Base-by-base conservation (phyloP, 331 rosid genomes). In the Pyrus hybrid region DNA sequence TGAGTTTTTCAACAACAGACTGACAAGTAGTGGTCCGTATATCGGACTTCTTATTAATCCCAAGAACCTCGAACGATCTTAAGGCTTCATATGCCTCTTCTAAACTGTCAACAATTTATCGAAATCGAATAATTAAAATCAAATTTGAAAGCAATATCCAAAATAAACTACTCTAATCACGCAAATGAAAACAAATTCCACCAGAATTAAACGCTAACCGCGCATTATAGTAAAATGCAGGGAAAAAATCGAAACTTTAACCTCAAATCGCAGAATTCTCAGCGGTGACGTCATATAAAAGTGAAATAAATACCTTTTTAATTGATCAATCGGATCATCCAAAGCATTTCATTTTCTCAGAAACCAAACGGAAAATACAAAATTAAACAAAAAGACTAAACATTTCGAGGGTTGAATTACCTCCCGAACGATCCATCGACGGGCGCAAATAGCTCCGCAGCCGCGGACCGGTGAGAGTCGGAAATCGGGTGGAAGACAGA, bases 381-480 rank as follows among this genome's bases (percentile, higher is more conserved):
- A 37, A 58, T 37, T 10, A 53, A 8, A 1, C 4, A 51, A 17
- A 18, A 16, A 47, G 18, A 63, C 9, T 28, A 43, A 73, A 14
- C 6, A 51, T 30, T 20, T 29, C n/a, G 1, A 70, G 53, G 82
- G 70, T 80, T 78, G 16, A 66, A 78, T 72, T 67, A 95, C 99
- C 99, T 95, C 2, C 85, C 82, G 66, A 80, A 90, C 3, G 86
- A 86, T 66, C 89, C 90, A 73, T 86, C 67, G 61, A 60, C 5
- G 29, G 91, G 79, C 5, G 81, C 26, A 85, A 95, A 90, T 77
- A 92, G 87, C 57, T 89, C 80, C 23, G 85, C 35, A 51, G 96
- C 97, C 18, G 93, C 92, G 47, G 93, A 83, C 85, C 91, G 90
- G 79, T 90, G 99, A 63, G 96, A 87, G 69, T 89, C 88, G 3